A percentile compares a stretch with the other conserved stretches of the same genome.
phyloP scores from a whole-genome alignment of 179 eudicot genomes.

The Corrigiola litoralis region DNA sequence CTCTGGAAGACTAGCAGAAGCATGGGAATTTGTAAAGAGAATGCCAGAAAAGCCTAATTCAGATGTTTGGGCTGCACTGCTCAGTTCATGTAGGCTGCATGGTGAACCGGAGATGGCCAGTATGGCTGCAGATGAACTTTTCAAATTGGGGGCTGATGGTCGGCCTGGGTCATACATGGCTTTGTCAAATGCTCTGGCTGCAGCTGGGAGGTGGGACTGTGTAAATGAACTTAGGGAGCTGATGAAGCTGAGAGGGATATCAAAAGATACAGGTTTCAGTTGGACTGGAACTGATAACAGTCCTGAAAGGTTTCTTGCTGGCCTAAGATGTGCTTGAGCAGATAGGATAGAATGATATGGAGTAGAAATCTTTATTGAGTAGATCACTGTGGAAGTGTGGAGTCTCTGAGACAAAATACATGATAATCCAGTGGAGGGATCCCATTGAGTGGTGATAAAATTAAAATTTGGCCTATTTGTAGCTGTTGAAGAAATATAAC shows the following conservation, averaged over 20 bases:
- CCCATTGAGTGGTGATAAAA: too few species aligned
- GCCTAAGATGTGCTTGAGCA: not conserved
- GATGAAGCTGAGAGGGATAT: constrained; percentile 71
- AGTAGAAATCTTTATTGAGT: not conserved
- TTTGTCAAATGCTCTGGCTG: constrained; percentile 72
- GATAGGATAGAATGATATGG: not conserved
- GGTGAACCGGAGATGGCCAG: constrained; percentile 74
- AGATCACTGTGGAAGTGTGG: too few species aligned
- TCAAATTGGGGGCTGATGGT: constrained; percentile 39
- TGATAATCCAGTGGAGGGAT: too few species aligned
- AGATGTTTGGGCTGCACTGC: constrained; percentile 93
- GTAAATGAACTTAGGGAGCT: constrained; percentile 66
- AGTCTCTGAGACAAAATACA: too few species aligned
- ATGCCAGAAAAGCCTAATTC: constrained; percentile 82
- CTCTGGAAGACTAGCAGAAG: constrained; percentile 57
- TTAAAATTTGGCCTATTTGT: too few species aligned
- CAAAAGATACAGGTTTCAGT: constrained; percentile 72
- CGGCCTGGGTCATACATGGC: constrained; percentile 87
- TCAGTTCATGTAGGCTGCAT: constrained; percentile 67
- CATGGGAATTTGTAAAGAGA: constrained; percentile 54
- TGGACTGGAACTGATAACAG: constrained; percentile 58
- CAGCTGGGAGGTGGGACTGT: constrained; percentile 76
- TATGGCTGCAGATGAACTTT: constrained; percentile 64
- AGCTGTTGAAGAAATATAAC: too few species aligned
- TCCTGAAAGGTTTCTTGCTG: constrained; percentile 26